Evolutionary conservation across 345 rosid genomes (phyloP).

Genomic region (Populus deltoides): DNA sequence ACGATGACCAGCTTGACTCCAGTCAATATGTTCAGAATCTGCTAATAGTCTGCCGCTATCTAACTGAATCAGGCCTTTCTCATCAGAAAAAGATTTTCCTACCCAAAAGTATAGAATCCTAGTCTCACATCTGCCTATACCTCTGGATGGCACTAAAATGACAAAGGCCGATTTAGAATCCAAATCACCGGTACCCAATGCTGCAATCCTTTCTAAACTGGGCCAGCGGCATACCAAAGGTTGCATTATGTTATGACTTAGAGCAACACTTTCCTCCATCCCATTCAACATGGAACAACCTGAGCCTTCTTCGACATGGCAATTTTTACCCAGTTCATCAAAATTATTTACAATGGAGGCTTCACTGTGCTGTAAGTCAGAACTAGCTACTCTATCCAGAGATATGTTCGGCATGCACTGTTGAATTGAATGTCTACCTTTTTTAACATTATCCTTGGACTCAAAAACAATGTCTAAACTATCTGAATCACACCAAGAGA

Average conservation of each 20-base stretch:
- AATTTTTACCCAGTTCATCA: conserved; percentile 27
- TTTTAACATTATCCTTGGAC: conserved; percentile 39
- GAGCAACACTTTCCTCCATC: conserved; percentile 21
- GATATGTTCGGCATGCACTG: conserved; percentile 33
- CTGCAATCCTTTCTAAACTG: conserved; percentile 55
- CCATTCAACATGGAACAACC: conserved; percentile 18
- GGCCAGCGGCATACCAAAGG: conserved; percentile 68
- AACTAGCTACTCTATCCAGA: conserved; percentile 32
- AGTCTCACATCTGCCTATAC: conserved; percentile 38
- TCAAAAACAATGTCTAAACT: conserved; percentile 54
- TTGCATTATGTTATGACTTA: conserved; percentile 25
- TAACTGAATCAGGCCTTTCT: conserved; percentile 41
- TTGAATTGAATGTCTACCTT: conserved; percentile 27
- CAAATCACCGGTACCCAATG: conserved; percentile 42
- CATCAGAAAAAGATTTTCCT: conserved; percentile 57
- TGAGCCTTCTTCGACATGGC: conserved; percentile 17
- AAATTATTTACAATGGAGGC: conserved; percentile 24
- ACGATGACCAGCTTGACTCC: conserved; percentile 54
- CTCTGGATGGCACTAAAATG: conserved; percentile 40
- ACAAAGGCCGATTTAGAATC: conserved; percentile 64
- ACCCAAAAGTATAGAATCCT: conserved; percentile 75
- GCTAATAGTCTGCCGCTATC: conserved; percentile 37
- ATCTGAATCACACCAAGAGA: conserved; percentile 41
- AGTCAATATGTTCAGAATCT: conserved; percentile 45
- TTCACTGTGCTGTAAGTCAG: conserved; percentile 35